These are phyloP conservation scores for Acacia confusa DNA, from an alignment of 306 rosid species.

Conservation along the genomic window DNA sequence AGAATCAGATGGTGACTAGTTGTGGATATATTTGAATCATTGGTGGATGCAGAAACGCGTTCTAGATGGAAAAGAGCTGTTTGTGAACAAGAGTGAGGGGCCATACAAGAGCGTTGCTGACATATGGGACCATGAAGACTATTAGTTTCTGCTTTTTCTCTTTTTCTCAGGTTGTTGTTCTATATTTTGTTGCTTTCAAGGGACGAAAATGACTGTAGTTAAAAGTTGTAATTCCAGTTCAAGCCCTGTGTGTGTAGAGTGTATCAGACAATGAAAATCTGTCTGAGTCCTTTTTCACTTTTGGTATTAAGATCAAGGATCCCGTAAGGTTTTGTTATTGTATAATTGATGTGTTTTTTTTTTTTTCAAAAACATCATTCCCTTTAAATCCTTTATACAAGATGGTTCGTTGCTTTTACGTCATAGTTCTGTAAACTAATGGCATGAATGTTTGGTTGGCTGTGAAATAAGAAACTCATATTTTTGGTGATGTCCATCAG, in stretches of 20 bases:
- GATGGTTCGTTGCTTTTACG: neutral
- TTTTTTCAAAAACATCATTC: neutral
- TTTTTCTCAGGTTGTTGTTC: neutral
- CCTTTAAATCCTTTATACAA: neutral
- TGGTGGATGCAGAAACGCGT: slow-evolving; percentile 25
- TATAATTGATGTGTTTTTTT: neutral
- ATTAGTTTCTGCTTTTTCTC: neutral
- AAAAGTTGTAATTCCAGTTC: neutral
- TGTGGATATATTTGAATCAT: neutral
- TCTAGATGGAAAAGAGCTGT: slow-evolving; percentile 30
- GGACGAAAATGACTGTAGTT: neutral
- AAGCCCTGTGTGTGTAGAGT: neutral
- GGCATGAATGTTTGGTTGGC: neutral
- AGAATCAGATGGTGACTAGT: neutral
- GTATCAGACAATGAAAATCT: neutral
- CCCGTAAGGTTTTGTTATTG: neutral
- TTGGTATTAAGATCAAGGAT: neutral
- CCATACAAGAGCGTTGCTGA: slow-evolving; percentile 38
- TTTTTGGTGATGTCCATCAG: neutral
- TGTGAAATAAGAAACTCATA: neutral
- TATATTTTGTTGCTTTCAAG: neutral
- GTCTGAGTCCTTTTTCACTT: neutral
- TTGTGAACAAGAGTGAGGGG: slow-evolving; percentile 25
- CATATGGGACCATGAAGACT: slow-evolving; percentile 54
- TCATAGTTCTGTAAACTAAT: neutral